phyloP scores from a whole-genome alignment of 371 early-diverging fungal species.

The Blakeslea trispora region DNA sequence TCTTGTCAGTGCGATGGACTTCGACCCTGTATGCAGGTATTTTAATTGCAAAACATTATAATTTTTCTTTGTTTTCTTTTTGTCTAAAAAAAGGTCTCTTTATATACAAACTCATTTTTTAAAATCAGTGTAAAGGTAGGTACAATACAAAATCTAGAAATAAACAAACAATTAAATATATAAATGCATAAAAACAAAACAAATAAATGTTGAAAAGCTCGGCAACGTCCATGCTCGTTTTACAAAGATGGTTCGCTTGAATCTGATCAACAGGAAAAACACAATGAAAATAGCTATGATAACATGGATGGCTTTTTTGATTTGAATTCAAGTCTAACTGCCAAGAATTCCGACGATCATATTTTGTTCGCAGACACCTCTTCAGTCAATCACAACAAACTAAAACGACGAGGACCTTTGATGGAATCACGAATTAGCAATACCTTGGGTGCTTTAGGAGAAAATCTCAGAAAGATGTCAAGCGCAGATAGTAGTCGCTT shows the following conservation, averaged over 20 bases:
- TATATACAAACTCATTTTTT: too few species aligned
- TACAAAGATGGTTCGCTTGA: conserved; percentile 32
- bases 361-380: conserved; percentile 21
- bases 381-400: conserved; percentile 17
- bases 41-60: too few species aligned
- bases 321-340: too few species aligned
- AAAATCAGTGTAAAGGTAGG: conserved; percentile 1
- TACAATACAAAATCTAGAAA: not conserved
- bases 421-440: conserved; percentile 28
- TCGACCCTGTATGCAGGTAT: conserved; percentile 54
- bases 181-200: not conserved
- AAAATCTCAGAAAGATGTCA: conserved; percentile 16
- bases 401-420: conserved; percentile 23
- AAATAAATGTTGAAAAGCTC: conserved; percentile 13
- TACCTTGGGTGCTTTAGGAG: conserved; percentile 13
- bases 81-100: too few species aligned
- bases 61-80: too few species aligned
- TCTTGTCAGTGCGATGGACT: conserved; percentile 42
- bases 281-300: not conserved
- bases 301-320: not conserved
- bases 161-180: not conserved
- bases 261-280: conserved; percentile 9
- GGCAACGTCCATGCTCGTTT: conserved; percentile 28
- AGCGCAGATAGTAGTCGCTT: not conserved
- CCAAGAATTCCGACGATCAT: not conserved